Percentiles rank a stretch among this genome's conserved stretches.
These are phyloP conservation scores for Carex parvula DNA, from an alignment of 176 grass and related monocot species.

Conservation along the genomic window DNA sequence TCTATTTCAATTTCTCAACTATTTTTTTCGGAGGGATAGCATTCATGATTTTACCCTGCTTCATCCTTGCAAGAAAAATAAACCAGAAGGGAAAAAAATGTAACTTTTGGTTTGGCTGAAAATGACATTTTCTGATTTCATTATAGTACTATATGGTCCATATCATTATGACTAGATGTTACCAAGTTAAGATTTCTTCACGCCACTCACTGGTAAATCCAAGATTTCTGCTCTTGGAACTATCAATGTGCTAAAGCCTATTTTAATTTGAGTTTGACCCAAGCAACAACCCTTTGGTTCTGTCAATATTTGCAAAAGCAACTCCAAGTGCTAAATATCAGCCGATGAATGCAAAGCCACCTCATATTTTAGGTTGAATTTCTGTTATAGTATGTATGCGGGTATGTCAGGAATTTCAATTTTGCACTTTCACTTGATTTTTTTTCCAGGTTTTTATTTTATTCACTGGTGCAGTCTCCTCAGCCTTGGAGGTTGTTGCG, in stretches of 20 bases:
- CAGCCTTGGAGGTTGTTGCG: constrained; percentile 60
- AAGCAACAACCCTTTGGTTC: not conserved
- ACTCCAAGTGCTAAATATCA: not conserved
- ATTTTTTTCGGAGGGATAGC: not conserved
- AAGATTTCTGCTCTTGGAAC: too few species aligned
- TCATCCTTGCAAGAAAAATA: not conserved
- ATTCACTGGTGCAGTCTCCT: constrained; percentile 58
- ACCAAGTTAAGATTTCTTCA: not conserved
- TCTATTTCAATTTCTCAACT: not conserved
- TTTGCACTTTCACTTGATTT: constrained; percentile 24
- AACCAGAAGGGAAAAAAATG: not conserved
- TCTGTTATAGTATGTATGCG: not conserved
- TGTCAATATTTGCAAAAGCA: not conserved
- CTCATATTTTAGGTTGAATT: not conserved
- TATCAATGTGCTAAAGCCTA: not conserved
- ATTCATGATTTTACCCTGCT: not conserved
- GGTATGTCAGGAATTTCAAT: not conserved
- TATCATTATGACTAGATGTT: not conserved
- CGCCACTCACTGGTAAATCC: not conserved
- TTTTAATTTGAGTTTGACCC: not conserved
- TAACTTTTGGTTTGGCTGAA: not conserved
- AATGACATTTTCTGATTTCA: not conserved
- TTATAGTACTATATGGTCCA: not conserved
- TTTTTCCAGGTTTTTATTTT: constrained; percentile 77
- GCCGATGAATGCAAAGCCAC: not conserved